phyloP scores from a whole-genome alignment of 768 basidiomycete species.

The Phlebiopsis gigantea region DNA sequence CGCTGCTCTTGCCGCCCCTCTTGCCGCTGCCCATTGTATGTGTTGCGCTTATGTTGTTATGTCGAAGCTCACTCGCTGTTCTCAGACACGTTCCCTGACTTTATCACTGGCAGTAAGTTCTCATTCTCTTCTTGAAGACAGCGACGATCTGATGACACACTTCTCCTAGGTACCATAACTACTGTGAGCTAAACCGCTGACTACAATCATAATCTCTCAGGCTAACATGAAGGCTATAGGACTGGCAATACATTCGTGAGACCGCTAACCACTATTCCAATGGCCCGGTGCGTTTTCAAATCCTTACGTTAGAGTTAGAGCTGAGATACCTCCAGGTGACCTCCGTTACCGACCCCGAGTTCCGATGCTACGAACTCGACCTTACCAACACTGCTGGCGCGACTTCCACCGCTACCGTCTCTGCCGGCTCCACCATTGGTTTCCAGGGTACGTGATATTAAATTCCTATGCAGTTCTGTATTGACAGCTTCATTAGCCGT shows the following conservation, averaged over 20 bases:
- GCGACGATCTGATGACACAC: background rate
- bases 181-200: constrained; percentile 1
- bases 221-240: constrained; percentile 6
- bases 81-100: constrained; percentile 28
- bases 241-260: constrained; percentile 28
- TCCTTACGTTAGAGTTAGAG: no score
- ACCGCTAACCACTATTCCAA: constrained; percentile 28
- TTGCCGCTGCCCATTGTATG: constrained; percentile 22
- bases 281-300: constrained; percentile 26
- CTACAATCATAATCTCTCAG: no score
- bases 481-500: constrained; percentile 1
- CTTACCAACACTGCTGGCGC: constrained; percentile 19
- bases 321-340: constrained; percentile 26
- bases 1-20: constrained; percentile 15
- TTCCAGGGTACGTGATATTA: constrained; percentile 17
- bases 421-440: constrained; percentile 24
- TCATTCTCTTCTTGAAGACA: background rate
- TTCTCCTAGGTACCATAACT: background rate
- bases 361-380: constrained; percentile 30
- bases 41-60: background rate
- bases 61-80: background rate
- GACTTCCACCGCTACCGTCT: constrained; percentile 22
- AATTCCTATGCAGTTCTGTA: background rate
- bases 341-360: constrained; percentile 24
- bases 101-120: constrained; percentile 21